These are phyloP conservation scores for Cladophialophora exuberans DNA, from an alignment of 2,329 filamentous ascomycete species.

Conservation along the genomic window DNA sequence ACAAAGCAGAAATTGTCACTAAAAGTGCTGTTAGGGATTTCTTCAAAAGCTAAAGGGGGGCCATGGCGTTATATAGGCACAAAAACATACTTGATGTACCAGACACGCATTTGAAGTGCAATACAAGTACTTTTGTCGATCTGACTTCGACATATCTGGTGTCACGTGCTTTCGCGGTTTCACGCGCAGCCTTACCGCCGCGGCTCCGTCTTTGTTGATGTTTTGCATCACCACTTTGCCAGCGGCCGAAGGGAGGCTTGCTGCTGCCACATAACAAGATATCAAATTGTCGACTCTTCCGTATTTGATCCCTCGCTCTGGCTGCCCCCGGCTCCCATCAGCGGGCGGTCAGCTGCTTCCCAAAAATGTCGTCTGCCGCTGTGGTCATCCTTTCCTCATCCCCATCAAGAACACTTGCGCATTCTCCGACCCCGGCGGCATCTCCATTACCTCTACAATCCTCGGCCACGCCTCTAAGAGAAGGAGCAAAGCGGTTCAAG, in stretches of 20 bases:
- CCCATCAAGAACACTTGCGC: slow-evolving; percentile 39
- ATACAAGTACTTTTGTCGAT: no score
- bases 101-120: no score
- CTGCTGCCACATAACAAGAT: no score
- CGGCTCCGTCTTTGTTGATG: background rate
- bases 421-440: slow-evolving; percentile 38
- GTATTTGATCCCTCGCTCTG: slow-evolving; percentile 12
- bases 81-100: no score
- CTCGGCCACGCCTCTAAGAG: slow-evolving; percentile 34
- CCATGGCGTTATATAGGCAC: no score
- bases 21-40: no score
- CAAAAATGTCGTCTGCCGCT: slow-evolving; percentile 36
- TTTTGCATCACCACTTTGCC: background rate
- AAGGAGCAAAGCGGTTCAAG: slow-evolving; percentile 22
- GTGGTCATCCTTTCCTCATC: slow-evolving; percentile 48
- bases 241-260: no score
- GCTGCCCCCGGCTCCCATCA: slow-evolving; percentile 19
- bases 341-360: slow-evolving; percentile 24
- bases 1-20: no score
- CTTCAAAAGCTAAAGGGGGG: no score
- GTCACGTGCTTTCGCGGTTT: background rate
- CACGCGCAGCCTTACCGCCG: background rate
- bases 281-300: background rate
- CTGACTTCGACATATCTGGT: no score
- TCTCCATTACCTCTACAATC: slow-evolving; percentile 36